Percentiles rank a stretch among this genome's conserved stretches.
phyloP scores from a whole-genome alignment of 192 early-diverging fungal species.

The Coemansia erecta region DNA sequence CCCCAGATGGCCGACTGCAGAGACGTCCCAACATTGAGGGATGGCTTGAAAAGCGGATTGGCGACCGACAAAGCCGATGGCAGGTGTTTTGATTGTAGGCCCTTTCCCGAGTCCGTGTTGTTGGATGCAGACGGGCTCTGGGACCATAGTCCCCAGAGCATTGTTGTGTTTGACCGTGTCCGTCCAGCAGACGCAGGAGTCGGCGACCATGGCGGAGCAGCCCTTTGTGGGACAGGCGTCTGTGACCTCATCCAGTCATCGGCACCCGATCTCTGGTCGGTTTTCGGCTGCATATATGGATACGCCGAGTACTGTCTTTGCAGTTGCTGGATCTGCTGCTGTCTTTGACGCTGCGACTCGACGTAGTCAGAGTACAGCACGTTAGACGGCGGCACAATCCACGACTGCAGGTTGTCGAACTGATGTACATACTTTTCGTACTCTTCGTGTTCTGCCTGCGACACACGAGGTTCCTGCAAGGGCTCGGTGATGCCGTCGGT shows the following conservation, averaged over 20 bases:
- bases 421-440: conserved; percentile 60
- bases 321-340: conserved; percentile 1
- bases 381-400: conserved; percentile 43
- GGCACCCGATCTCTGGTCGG: background rate
- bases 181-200: background rate
- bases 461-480: conserved; percentile 58
- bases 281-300: background rate
- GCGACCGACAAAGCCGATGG: too few relatives aligned
- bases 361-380: conserved; percentile 41
- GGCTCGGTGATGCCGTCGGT: conserved; percentile 51
- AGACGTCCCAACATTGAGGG: too few relatives aligned
- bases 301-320: background rate
- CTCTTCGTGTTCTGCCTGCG: conserved; percentile 54
- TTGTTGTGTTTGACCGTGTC: conserved; percentile 5
- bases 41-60: too few relatives aligned
- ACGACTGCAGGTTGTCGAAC: conserved; percentile 41
- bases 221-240: conserved; percentile 19
- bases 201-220: background rate
- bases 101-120: background rate
- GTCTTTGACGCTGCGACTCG: conserved; percentile 2
- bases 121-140: background rate
- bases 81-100: too few relatives aligned
- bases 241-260: conserved; percentile 10
- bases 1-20: too few relatives aligned
- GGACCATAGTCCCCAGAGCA: conserved; percentile 10